Base-by-base conservation (phyloP, 306 rosid species). In the Psophocarpus tetragonolobus region DNA sequence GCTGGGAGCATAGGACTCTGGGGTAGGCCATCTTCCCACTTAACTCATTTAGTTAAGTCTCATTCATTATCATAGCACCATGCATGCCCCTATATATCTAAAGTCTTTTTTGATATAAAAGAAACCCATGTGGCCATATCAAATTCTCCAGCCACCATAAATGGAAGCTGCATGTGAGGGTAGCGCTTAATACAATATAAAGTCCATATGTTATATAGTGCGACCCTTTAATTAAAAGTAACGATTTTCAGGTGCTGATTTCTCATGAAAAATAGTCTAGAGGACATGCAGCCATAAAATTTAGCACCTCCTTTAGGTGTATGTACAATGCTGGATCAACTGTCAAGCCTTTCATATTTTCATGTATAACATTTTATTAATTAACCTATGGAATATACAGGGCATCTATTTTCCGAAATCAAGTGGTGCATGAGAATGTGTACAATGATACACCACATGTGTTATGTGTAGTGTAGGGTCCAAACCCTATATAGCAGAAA, bases 21-120 rank as follows among this genome's bases (percentile, higher is more conserved):
- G 50, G 69, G 83, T 72, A 74, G 78, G 80, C 71, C 70, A 82
- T 51, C 86, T 75, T 65, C 84, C 69, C 85, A 10, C 57, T 67
- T 67, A 30, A 58, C 30, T 76, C 74, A 76, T 80, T 72, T 24
- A 71, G 23, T 68, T 74, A 41, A 48, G 64, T 68, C 69, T 58
- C 62, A 62, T 64, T 76, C 78, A 67, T 54, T 50, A 69, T 21
- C 68, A 81, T 68, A 2, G 27, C 65, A 56, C 57, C 62, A 73
- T 77, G 67, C 15, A 41, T 50, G 13, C 15, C 50, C 18, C 74
- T 27, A 39, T 21, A 65, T 38, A 21, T 61, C 26, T 12, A 42
- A 60, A 53, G 45, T 45, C 29, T 4, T 8, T 41, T 68, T 39
- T 4, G 44, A 4, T 18, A 42, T 29, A 26, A 27, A 54, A 77